Evolutionary conservation across 352 stramenopile species (phyloP), one percentile per base, ranked within the genome.

Genomic region (Pythium periplocum): DNA sequence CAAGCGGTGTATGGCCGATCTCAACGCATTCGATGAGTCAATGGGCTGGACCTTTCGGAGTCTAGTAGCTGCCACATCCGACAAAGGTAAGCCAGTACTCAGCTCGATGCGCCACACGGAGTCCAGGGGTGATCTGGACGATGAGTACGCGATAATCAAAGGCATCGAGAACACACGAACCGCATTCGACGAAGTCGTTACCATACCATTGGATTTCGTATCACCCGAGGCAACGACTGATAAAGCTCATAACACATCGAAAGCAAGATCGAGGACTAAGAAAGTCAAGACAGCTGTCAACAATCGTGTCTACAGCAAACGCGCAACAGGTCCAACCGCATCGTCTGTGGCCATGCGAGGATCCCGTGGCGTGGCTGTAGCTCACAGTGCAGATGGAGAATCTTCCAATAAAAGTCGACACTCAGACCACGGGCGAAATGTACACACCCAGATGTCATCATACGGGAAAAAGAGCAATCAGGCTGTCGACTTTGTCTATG

Each of bases 401-500:
- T 26, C 17, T 26, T 26, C 17, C 17, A 26, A 26, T 26, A 26
- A 26, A 26, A 26, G 17, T 26, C 17, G 17, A 26, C 17, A 26
- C 17, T 26, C 17, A 26, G 17, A 26, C 17, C 17, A 26, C 17
- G 17, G 17, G 17, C 17, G 17, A 26, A 26, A 26, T 26, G 17
- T 26, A 26, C 17, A 26, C 17, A 26, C 17, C 17, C 32, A 30
- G 6, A 7, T 9, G 31, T 6, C 31, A 52, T 52, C 34, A 36
- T 9, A 2, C 43, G 11, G 17, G 35, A 39, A 9, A 26, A 11
- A 45, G 32, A 43, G 36, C 47, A 48, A 53, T 48, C 9, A 73
- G 17, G 48, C 59, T 0, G 50, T 88, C 2, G 81, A 92, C 51
- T 92, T 86, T 62, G 75, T 88, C 3, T 92, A 92, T 60, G 78